A percentile compares a stretch with the other conserved stretches of the same genome.
These are phyloP conservation scores for Xerophyta viscosa DNA, from an alignment of 106 monocot species.

Conservation along the genomic window DNA sequence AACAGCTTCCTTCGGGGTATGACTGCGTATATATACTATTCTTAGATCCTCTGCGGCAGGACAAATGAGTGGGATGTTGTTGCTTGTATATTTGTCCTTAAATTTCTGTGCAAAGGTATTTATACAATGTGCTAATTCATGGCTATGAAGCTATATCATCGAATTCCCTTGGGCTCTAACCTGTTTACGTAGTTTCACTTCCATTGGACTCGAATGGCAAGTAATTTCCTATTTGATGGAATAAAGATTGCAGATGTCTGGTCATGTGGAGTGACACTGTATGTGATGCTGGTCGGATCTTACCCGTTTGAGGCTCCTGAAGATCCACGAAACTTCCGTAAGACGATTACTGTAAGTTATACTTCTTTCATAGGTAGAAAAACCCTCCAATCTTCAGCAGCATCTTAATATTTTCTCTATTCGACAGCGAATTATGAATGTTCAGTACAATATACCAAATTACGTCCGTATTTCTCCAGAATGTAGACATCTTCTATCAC, in stretches of 20 bases:
- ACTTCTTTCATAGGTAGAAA: neutral
- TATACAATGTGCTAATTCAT: too few relatives aligned
- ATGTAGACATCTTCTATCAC: conserved; percentile 69
- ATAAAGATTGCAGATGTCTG: conserved; percentile 94
- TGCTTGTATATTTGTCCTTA: too few relatives aligned
- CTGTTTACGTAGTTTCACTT: too few relatives aligned
- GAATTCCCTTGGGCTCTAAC: too few relatives aligned
- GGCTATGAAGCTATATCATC: too few relatives aligned
- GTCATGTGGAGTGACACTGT: conserved; percentile 96
- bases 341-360: conserved; percentile 66
- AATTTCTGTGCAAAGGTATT: too few relatives aligned
- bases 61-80: too few relatives aligned
- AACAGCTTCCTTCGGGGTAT: too few relatives aligned
- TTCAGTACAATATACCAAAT: conserved; percentile 82
- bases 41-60: too few relatives aligned
- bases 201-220: neutral
- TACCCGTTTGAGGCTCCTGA: conserved; percentile 94
- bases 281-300: conserved; percentile 93
- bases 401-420: neutral
- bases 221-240: neutral
- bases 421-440: conserved; percentile 61
- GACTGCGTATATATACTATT: too few relatives aligned
- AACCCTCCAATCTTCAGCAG: neutral
- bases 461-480: conserved; percentile 66
- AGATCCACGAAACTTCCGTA: conserved; percentile 76